These are phyloP conservation scores for Kuraishia cidri DNA, from an alignment of 805 yeast species.

Conservation along the genomic window DNA sequence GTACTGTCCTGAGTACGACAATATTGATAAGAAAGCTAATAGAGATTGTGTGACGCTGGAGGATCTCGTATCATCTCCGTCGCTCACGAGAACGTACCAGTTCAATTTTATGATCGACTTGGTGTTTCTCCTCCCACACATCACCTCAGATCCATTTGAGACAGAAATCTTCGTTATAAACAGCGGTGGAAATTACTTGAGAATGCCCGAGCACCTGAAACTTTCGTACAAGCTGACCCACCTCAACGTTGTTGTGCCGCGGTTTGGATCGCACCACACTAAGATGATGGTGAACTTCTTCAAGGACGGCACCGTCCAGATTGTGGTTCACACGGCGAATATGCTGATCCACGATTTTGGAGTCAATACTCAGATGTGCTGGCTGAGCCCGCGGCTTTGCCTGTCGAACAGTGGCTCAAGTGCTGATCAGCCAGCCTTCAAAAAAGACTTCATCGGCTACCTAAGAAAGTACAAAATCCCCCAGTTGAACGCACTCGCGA, in stretches of 20 bases:
- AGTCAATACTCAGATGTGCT: slow-evolving; percentile 55
- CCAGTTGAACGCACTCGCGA: slow-evolving; percentile 17
- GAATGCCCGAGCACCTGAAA: slow-evolving; percentile 20
- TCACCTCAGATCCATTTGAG: slow-evolving; percentile 11
- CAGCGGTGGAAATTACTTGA: too few species aligned
- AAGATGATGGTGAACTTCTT: slow-evolving; percentile 57
- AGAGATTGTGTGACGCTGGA: slow-evolving; percentile 16
- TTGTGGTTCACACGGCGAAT: slow-evolving; percentile 54
- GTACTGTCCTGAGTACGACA: background rate
- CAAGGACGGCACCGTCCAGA: slow-evolving; percentile 31
- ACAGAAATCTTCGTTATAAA: slow-evolving; percentile 15
- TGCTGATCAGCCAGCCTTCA: slow-evolving; percentile 24
- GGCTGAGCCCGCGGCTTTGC: slow-evolving; percentile 44
- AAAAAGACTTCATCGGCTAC: slow-evolving; percentile 33
- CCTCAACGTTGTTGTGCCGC: slow-evolving; percentile 24
- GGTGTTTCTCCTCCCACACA: slow-evolving; percentile 13
- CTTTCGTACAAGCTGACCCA: slow-evolving; percentile 19
- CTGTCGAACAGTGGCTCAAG: slow-evolving; percentile 2
- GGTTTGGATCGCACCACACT: slow-evolving; percentile 50
- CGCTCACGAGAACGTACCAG: slow-evolving; percentile 16
- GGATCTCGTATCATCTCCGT: slow-evolving; percentile 16
- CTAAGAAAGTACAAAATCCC: slow-evolving; percentile 29
- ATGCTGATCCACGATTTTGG: slow-evolving; percentile 43
- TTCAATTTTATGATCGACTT: slow-evolving; percentile 22
- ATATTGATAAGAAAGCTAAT: too few species aligned